phyloP scores from a whole-genome alignment of 1,284 basidiomycete genomes.

The Cutaneotrichosporon spelunceum region DNA sequence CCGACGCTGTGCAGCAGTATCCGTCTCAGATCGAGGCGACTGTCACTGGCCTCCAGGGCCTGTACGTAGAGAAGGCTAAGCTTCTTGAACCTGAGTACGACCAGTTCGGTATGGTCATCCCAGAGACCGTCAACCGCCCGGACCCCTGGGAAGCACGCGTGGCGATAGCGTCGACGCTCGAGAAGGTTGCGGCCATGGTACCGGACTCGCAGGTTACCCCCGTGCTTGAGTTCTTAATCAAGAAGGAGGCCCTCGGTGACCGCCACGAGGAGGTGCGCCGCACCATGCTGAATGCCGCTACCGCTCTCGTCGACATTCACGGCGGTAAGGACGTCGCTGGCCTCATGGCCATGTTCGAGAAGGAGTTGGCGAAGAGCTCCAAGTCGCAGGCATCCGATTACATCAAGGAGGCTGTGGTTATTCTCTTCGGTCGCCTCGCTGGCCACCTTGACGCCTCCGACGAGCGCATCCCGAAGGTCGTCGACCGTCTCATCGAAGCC shows the following conservation, averaged over 20 bases:
- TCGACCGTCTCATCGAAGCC: slow-evolving; percentile 85
- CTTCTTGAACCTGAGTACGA: slow-evolving; percentile 85
- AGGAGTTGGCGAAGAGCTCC: slow-evolving; percentile 64
- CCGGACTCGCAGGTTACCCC: slow-evolving; percentile 65
- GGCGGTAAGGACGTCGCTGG: slow-evolving; percentile 70
- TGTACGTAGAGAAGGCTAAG: slow-evolving; percentile 86
- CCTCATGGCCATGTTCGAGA: slow-evolving; percentile 82
- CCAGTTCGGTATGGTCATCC: slow-evolving; percentile 89
- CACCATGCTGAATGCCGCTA: slow-evolving; percentile 83
- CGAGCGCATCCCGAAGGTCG: slow-evolving; percentile 72
- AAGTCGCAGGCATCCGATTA: slow-evolving; percentile 74
- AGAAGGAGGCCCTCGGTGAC: slow-evolving; percentile 83
- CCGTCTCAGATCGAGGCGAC: slow-evolving; percentile 64
- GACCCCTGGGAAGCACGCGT: slow-evolving; percentile 88
- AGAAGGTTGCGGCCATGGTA: slow-evolving; percentile 67
- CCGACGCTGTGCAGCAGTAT: slow-evolving; percentile 72
- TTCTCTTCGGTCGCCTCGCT: slow-evolving; percentile 90
- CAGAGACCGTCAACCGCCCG: slow-evolving; percentile 78
- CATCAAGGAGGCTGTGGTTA: slow-evolving; percentile 92
- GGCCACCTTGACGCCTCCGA: slow-evolving; percentile 78
- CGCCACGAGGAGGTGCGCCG: slow-evolving; percentile 74
- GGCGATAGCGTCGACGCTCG: slow-evolving; percentile 71
- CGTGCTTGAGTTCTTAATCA: slow-evolving; percentile 84
- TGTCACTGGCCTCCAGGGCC: slow-evolving; percentile 59
- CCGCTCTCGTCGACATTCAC: slow-evolving; percentile 75